Conservation (phyloP, 169 alveolate species). For the Hepatocystis sp. region DNA sequence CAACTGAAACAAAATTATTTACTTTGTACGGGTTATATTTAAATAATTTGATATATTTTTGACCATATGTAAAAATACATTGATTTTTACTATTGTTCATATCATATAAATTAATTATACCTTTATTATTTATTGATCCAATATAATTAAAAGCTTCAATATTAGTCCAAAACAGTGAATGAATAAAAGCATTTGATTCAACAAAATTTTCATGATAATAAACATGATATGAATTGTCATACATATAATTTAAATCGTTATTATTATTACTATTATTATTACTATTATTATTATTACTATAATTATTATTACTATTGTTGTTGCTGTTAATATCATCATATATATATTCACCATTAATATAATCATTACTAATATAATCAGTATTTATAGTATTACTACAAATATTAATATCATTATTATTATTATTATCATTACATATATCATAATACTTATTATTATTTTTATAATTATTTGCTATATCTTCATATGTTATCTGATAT, state of each 20-base stretch:
- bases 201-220: constrained; percentile 48
- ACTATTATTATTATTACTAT: too few relatives aligned
- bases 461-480: too few relatives aligned
- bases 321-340: too few relatives aligned
- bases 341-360: too few relatives aligned
- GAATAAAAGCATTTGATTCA: constrained; percentile 43
- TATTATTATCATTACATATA: too few relatives aligned
- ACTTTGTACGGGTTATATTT: constrained; percentile 46
- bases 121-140: constrained; percentile 53
- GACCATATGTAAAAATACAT: constrained; percentile 51
- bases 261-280: too few relatives aligned
- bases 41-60: constrained; percentile 32
- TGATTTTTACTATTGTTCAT: constrained; percentile 51
- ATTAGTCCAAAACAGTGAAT: constrained; percentile 59
- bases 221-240: constrained; percentile 52
- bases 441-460: too few relatives aligned
- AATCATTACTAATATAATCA: too few relatives aligned
- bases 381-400: too few relatives aligned
- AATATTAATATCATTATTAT: too few relatives aligned
- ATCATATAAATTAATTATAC: constrained; percentile 39
- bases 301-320: too few relatives aligned
- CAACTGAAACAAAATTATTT: constrained; percentile 46
- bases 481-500: constrained; percentile 25
- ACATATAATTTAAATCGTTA: constrained; percentile 42
- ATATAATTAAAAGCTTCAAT: constrained; percentile 63